phyloP scores from a whole-genome alignment of 768 basidiomycete genomes.

The Leccinum pellstonianum region DNA sequence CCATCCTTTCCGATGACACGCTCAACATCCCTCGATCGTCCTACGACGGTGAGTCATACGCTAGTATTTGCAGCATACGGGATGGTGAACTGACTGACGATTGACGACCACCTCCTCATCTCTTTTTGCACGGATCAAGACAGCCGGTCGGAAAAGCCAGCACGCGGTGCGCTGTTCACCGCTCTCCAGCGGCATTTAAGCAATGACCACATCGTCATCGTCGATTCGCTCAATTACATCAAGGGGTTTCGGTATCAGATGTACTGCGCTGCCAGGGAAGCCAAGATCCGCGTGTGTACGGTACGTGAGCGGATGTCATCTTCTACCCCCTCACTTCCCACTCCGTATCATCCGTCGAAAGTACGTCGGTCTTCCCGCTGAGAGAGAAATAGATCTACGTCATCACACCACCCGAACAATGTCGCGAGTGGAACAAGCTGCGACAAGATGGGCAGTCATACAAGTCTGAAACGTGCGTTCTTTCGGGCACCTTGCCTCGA shows the following conservation, averaged over 20 bases:
- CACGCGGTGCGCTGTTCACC: constrained; percentile 79
- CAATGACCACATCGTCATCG: constrained; percentile 74
- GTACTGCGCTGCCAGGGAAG: constrained; percentile 92
- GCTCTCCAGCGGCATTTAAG: constrained; percentile 75
- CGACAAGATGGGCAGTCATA: constrained; percentile 55
- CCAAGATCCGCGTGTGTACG: constrained; percentile 81
- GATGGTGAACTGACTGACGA: not conserved
- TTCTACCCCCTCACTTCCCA: not conserved
- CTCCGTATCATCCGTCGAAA: not conserved
- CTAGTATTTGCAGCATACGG: not conserved
- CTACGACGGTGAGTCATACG: constrained; percentile 63
- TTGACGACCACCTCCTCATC: not conserved
- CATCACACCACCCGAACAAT: constrained; percentile 71
- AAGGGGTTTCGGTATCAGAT: constrained; percentile 98
- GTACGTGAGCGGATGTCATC: constrained; percentile 43
- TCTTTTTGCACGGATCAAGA: constrained; percentile 41
- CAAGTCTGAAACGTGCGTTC: constrained; percentile 61
- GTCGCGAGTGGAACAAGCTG: constrained; percentile 69
- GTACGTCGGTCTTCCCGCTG: constrained; percentile 3
- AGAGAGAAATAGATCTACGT: constrained; percentile 60
- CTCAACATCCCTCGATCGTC: constrained; percentile 61
- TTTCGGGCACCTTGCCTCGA: not conserved
- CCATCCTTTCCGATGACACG: constrained; percentile 69
- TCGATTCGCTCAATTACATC: constrained; percentile 95
- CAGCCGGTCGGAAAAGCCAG: constrained; percentile 82